Percentiles rank a stretch among this genome's conserved stretches.
These are phyloP conservation scores for Paecilomyces formosus DNA, from an alignment of 2,329 filamentous ascomycete genomes.

Conservation along the genomic window DNA sequence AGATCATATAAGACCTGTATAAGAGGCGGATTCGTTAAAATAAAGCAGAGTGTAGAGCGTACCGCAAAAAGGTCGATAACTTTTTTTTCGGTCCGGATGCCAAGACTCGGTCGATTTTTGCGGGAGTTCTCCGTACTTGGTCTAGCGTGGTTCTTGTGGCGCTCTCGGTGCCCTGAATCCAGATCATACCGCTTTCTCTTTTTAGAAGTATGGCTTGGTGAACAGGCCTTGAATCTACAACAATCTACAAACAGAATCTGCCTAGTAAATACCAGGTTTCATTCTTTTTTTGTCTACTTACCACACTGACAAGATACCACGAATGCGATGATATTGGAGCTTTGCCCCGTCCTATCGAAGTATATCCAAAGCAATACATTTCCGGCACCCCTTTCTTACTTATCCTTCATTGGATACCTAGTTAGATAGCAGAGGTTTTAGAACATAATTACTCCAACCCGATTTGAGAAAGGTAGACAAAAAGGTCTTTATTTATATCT, in stretches of 20 bases:
- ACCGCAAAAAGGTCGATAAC: neutral
- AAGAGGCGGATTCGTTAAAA: neutral
- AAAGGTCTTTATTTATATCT: too few species aligned
- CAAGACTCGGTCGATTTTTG: neutral
- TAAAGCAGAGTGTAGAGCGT: neutral
- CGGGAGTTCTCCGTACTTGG: neutral
- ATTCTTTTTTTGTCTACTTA: too few species aligned
- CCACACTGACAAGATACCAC: neutral
- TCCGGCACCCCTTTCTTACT: neutral
- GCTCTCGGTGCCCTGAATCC: too few species aligned
- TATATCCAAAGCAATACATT: neutral
- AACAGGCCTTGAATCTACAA: too few species aligned
- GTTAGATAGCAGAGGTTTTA: neutral
- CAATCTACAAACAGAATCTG: too few species aligned
- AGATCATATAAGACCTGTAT: neutral
- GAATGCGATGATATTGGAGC: neutral
- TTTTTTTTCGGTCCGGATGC: neutral
- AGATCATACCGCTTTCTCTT: too few species aligned
- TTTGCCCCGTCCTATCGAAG: neutral
- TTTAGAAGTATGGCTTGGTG: too few species aligned
- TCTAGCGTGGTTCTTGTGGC: too few species aligned
- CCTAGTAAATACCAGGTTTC: too few species aligned
- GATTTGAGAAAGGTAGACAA: too few species aligned
- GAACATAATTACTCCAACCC: too few species aligned
- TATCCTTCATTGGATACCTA: neutral